A percentile compares a stretch with the other conserved stretches of the same genome.
Conservation (phyloP, 1,139 yeast genomes). For the Candida tetrigidarum region DNA sequence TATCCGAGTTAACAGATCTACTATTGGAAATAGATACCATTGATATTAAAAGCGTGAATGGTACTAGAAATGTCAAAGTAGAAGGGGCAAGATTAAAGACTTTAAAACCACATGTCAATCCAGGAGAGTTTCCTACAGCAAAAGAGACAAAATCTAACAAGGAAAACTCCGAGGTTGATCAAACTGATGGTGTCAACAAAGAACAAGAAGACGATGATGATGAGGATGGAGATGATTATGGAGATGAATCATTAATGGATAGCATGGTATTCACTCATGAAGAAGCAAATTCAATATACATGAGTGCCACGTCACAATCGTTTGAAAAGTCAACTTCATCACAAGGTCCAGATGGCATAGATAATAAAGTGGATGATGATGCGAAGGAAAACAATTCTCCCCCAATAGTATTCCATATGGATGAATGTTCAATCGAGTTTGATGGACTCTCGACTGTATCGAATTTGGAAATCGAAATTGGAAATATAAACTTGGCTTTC, state of each 20-base stretch:
- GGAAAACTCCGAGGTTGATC: slow-evolving; percentile 25
- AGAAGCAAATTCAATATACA: slow-evolving; percentile 74
- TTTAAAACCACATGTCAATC: slow-evolving; percentile 40
- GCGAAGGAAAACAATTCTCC: slow-evolving; percentile 13
- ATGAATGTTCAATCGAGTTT: slow-evolving; percentile 44
- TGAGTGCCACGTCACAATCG: slow-evolving; percentile 73
- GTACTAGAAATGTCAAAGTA: slow-evolving; percentile 46
- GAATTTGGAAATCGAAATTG: slow-evolving; percentile 52
- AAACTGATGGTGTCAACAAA: slow-evolving; percentile 19
- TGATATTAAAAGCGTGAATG: slow-evolving; percentile 47
- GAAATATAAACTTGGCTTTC: slow-evolving; percentile 46
- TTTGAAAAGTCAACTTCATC: slow-evolving; percentile 25
- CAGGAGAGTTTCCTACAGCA: slow-evolving; percentile 26
- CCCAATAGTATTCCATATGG: slow-evolving; percentile 35
- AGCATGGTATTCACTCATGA: slow-evolving; percentile 71
- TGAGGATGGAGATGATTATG: slow-evolving; percentile 35
- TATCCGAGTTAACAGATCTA: slow-evolving; percentile 54
- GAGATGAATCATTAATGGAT: slow-evolving; percentile 52
- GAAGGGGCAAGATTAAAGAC: slow-evolving; percentile 41
- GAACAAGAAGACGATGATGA: slow-evolving; percentile 19
- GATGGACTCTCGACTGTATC: slow-evolving; percentile 55
- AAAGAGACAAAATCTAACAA: slow-evolving; percentile 18
- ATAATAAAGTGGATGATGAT: slow-evolving; percentile 13
- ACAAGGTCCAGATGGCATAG: slow-evolving; percentile 9
- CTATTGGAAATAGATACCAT: slow-evolving; percentile 47